Base-by-base conservation (phyloP, 257 asterid genomes). In the Solanum sejunctum region DNA sequence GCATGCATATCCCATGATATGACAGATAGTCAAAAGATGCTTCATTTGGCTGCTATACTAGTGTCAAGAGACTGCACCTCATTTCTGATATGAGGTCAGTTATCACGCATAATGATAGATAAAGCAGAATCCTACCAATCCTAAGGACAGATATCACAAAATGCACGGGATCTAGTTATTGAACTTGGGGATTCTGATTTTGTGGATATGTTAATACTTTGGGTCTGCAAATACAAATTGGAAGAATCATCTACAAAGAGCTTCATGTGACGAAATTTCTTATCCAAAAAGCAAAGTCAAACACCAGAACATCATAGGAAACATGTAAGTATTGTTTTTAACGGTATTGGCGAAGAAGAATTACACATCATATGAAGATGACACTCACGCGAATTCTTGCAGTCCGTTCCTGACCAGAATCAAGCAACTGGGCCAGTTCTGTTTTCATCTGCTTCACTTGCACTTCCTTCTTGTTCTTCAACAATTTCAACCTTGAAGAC, bases 401-500 rank as follows among this genome's bases (percentile, higher is more conserved):
- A 6, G 97, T 92, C 85, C 83, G 95, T 77, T 89, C 92, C 92
- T 95, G 95, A 75, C 97, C 96, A 69, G 98, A 89, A 78, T 92
- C 96, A 15, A 96, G 97, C 88, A 96, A 84, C 90, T 92, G 93
- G 6, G 97, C 94, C 12, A 93, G 87, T 90, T 95, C 99, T 86
- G 88, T 90, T 89, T 87, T 92, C 96, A 94, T 94, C 90, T 93
- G 98, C 83, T 91, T 94, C 77, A 94, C 85, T 83, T 93, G 98
- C 75, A 86, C 92, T 75, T 96, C 96, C 82, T 96, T 96, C 92
- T 91, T 94, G 90, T 96, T 96, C 92, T 88, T 92, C 93, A 96
- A 81, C 5, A 96, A 88, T 89, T 96, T 96, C 87, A 94, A 67
- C 89, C 99, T 91, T 17, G 99, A 91, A 17, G 87, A 86, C 17